phyloP scores from a whole-genome alignment of 176 grass and related monocot genomes.

The Sorghum bicolor region Sorghum_bicolor_NCBIv3 NC_012870.2:80342501-80343000 shows the following conservation, averaged over 20 bases:
- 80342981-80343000: too few relatives aligned
- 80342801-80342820: slow-evolving; percentile 11
- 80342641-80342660: slow-evolving; percentile 61
- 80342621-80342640: slow-evolving; percentile 76
- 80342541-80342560: slow-evolving; percentile 77
- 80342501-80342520: slow-evolving; percentile 71
- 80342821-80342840: neutral
- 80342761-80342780: slow-evolving; percentile 64
- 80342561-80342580: slow-evolving; percentile 78
- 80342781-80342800: slow-evolving; percentile 65
- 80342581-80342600: slow-evolving; percentile 74
- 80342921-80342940: neutral
- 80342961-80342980: too few relatives aligned
- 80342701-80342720: slow-evolving; percentile 95
- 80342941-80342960: too few relatives aligned
- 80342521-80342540: slow-evolving; percentile 85
- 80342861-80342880: neutral
- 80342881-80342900: slow-evolving; percentile 86
- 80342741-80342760: slow-evolving; percentile 85
- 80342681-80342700: slow-evolving; percentile 77
- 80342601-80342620: slow-evolving; percentile 67
- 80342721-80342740: slow-evolving; percentile 85
- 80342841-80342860: neutral
- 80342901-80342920: slow-evolving; percentile 90
- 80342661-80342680: slow-evolving; percentile 79